phyloP scores from a whole-genome alignment of 106 monocot species.

The Dendrobium officinale region DNA sequence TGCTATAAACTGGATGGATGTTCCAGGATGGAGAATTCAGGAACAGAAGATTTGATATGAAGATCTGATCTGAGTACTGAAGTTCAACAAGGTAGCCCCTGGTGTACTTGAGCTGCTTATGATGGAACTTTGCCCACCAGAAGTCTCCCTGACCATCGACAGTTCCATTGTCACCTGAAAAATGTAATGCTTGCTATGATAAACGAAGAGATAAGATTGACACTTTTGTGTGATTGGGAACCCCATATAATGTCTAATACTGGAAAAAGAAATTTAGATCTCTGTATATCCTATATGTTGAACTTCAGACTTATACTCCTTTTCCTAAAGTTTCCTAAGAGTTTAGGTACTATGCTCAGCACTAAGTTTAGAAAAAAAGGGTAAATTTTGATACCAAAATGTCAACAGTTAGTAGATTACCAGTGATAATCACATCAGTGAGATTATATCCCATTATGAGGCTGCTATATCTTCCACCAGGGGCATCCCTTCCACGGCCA shows the following conservation, averaged over 20 bases:
- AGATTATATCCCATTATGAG: constrained; percentile 60
- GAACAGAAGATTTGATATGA: constrained; percentile 76
- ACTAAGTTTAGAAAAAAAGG: not conserved
- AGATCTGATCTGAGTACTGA: constrained; percentile 54
- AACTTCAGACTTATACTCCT: not conserved
- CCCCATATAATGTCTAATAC: no score
- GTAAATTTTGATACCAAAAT: not conserved
- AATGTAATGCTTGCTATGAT: not conserved
- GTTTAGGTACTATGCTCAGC: not conserved
- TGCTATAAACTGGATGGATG: constrained; percentile 96
- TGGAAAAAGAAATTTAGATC: no score
- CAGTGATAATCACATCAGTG: constrained; percentile 87
- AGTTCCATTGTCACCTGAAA: constrained; percentile 66
- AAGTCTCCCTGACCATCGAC: constrained; percentile 64
- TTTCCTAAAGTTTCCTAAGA: not conserved
- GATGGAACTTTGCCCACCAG: constrained; percentile 63
- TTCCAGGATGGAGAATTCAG: constrained; percentile 88
- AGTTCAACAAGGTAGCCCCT: constrained; percentile 81
- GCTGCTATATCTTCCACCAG: constrained; percentile 65
- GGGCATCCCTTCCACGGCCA: constrained; percentile 60
- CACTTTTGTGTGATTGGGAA: no score
- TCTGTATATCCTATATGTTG: no score
- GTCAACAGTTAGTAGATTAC: constrained; percentile 15
- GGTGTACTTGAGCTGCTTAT: constrained; percentile 47
- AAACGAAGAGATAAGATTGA: not conserved